Evolutionary conservation across 352 stramenopile genomes (phyloP).

Genomic region (Pythium guiyangense): DNA sequence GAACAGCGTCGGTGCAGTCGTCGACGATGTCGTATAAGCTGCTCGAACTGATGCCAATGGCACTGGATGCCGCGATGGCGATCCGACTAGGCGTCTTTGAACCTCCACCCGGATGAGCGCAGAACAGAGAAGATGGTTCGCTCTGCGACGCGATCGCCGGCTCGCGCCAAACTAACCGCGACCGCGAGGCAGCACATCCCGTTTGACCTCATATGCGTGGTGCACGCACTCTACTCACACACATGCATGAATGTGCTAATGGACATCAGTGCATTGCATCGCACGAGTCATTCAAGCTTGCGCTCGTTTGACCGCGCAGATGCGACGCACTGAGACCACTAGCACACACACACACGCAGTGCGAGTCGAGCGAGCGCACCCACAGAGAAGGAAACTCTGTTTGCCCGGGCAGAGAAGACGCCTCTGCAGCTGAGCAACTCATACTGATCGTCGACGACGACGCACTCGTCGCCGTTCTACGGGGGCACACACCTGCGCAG

Average conservation of each 20-base stretch:
- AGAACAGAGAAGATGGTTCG: constrained; percentile 32
- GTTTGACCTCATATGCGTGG: constrained; percentile 42
- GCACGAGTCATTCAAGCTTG: not conserved
- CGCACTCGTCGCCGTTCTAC: not conserved
- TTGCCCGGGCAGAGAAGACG: constrained; percentile 82
- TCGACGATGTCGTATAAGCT: too few species aligned
- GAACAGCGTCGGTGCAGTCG: not conserved
- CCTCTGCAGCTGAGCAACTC: constrained; percentile 86
- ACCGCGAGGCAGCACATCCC: constrained; percentile 7
- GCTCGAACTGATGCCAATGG: too few species aligned
- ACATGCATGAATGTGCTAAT: not conserved
- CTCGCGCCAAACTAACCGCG: not conserved
- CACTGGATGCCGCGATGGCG: too few species aligned
- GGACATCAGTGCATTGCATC: not conserved
- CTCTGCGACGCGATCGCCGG: constrained; percentile 17
- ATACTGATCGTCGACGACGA: constrained; percentile 19
- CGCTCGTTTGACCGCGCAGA: too few species aligned
- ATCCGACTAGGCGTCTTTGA: not conserved
- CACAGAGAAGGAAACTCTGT: constrained; percentile 90
- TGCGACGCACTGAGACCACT: too few species aligned
- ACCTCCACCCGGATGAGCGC: constrained; percentile 16
- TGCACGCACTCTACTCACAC: constrained; percentile 9
- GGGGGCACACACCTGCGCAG: constrained; percentile 8
- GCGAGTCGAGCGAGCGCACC: constrained; percentile 10
- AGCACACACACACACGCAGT: not conserved